Base-by-base conservation (phyloP, 2,329 filamentous ascomycete species). In the Zasmidium citrigriseum region DNA sequence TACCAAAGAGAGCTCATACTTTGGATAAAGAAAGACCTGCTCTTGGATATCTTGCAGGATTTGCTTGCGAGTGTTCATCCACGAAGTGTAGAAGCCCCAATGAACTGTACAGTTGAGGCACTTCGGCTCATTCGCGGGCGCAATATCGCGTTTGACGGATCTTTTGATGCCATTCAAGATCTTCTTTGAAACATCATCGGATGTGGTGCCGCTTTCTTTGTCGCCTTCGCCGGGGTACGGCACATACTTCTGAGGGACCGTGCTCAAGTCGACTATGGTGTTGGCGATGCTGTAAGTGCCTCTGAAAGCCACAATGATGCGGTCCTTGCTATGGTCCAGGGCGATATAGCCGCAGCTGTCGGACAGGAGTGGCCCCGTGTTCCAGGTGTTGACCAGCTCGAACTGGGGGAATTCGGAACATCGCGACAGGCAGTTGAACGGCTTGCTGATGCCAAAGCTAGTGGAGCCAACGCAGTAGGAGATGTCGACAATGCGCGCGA, bases 261-360 rank as follows among this genome's bases (percentile, higher is more conserved):
- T 96, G 63, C 90, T 92, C 55, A 99, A 81, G 76, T 99, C 95
- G 51, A 92, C 83, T 61, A 99, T 88, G 12, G 93, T 93, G 73
- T 98, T 96, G 54, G 91, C 84, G 68, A 99, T 83, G 65, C 92
- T 96, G 76, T 98, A 97, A 14, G 95, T 98, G 22, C 95, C 95
- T 48, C 95, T 87, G 70, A 98, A 98, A 9, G 92, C 93, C 38
- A 98, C 84, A 47, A 98, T 80, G 57, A 99, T 89, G 58, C 87
- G 82, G 47, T 82, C 81, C 20, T 77, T 73, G 3, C 77, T 78
- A 70, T 96, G 89, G 62, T 95, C 93, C n/a, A 98, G 78, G 0
- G 90, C 93, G 57, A 98, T 87, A 75, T 96, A 99, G 60, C 95
- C 95, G 74, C 92, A 97, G 66, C 90, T 96, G 75, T 98, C 95